A percentile compares a stretch with the other conserved stretches of the same genome.
phyloP scores from a whole-genome alignment of 805 yeast species.

The Candida krabiensis region DNA sequence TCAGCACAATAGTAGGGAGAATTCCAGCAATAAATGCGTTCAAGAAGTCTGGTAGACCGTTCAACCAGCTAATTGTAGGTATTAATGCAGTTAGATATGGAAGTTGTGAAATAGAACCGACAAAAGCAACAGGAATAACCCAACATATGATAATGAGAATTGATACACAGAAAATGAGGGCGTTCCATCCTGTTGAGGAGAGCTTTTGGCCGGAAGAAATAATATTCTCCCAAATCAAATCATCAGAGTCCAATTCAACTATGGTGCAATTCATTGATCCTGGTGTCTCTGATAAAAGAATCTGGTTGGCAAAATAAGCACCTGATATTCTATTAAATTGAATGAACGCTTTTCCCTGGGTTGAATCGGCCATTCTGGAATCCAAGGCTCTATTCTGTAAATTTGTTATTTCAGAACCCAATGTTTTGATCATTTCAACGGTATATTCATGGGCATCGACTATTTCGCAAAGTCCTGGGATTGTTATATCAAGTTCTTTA shows the following conservation, averaged over 20 bases:
- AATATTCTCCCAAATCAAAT: constrained; percentile 68
- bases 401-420: constrained; percentile 9
- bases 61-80: constrained; percentile 60
- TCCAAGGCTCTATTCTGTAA: constrained; percentile 9
- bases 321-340: constrained; percentile 57
- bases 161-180: constrained; percentile 46
- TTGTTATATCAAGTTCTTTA: constrained; percentile 8
- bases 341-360: constrained; percentile 53
- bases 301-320: constrained; percentile 65
- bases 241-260: constrained; percentile 61
- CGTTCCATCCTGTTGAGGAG: constrained; percentile 38
- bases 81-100: constrained; percentile 61
- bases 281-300: constrained; percentile 44
- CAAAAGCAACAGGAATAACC: constrained; percentile 81
- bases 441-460: constrained; percentile 20
- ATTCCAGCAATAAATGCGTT: constrained; percentile 59
- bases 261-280: constrained; percentile 44
- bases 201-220: constrained; percentile 40
- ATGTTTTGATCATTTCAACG: constrained; percentile 8
- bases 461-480: constrained; percentile 23
- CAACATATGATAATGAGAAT: constrained; percentile 55
- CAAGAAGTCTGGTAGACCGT: constrained; percentile 51
- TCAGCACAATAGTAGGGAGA: constrained; percentile 65
- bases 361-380: constrained; percentile 3
- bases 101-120: constrained; percentile 73